A percentile compares a stretch with the other conserved stretches of the same genome.
Evolutionary conservation across 2,329 filamentous ascomycete species (phyloP).

Genomic region (Xylaria digitata): DNA sequence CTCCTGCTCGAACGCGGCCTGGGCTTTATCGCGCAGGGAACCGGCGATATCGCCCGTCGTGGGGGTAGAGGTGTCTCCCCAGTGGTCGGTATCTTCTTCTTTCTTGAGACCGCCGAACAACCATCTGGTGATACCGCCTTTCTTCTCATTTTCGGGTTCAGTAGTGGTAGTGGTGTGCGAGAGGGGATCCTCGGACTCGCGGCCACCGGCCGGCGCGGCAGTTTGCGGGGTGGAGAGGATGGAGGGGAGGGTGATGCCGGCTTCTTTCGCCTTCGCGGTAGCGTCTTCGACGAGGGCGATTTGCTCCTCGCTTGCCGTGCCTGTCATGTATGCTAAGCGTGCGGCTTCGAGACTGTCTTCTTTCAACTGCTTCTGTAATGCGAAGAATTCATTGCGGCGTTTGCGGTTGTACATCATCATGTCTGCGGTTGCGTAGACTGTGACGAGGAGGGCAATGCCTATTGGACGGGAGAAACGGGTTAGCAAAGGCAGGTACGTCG

Average conservation of each 20-base stretch:
- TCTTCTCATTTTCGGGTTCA: conserved; percentile 41
- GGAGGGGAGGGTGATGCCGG: conserved; percentile 61
- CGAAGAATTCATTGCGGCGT: conserved; percentile 68
- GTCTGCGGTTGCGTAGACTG: conserved; percentile 69
- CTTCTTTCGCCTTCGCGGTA: conserved; percentile 59
- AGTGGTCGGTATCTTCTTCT: conserved; percentile 39
- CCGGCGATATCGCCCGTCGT: conserved; percentile 47
- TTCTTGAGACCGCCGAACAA: conserved; percentile 55
- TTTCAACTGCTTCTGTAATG: conserved; percentile 64
- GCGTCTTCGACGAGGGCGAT: conserved; percentile 67
- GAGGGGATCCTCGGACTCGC: conserved; percentile 35
- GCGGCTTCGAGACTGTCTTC: conserved; percentile 67
- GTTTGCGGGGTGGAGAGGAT: conserved; percentile 59
- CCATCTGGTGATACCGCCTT: conserved; percentile 51
- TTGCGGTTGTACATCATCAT: conserved; percentile 71
- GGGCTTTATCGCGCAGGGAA: conserved; percentile 54
- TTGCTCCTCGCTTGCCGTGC: conserved; percentile 67
- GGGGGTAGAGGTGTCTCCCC: conserved; percentile 17
- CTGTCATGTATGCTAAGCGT: conserved; percentile 70
- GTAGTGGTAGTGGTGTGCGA: conserved; percentile 39
- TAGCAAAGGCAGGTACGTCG: neutral
- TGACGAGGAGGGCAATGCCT: conserved; percentile 67
- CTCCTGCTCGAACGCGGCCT: conserved; percentile 61
- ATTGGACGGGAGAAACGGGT: neutral
- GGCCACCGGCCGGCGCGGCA: conserved; percentile 41